Percentiles rank a stretch among this genome's conserved stretches.
These are phyloP conservation scores for Cercospora zeae-maydis DNA, from an alignment of 2,329 filamentous ascomycete genomes.

Conservation along the genomic window DNA sequence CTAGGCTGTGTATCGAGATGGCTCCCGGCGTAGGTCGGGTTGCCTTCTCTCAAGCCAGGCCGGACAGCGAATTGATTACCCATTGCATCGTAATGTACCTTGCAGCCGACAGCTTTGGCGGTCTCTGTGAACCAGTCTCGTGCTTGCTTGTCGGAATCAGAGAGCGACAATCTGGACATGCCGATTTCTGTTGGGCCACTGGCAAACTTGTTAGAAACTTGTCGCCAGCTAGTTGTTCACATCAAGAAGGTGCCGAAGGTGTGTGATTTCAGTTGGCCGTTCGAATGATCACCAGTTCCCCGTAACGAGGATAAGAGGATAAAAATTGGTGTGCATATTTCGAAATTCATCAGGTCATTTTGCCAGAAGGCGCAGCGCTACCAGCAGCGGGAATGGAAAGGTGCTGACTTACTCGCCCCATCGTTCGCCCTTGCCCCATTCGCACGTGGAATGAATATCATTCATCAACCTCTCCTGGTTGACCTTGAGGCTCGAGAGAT, in stretches of 20 bases:
- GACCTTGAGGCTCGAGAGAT: slow-evolving; percentile 54
- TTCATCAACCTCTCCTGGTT: slow-evolving; percentile 59
- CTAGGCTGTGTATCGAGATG: slow-evolving; percentile 58
- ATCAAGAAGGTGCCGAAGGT: not conserved
- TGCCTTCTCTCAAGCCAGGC: slow-evolving; percentile 56
- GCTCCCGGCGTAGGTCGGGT: slow-evolving; percentile 37
- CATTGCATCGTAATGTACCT: slow-evolving; percentile 67
- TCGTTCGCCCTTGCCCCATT: slow-evolving; percentile 62
- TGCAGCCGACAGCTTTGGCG: slow-evolving; percentile 61
- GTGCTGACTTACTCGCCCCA: slow-evolving; percentile 60
- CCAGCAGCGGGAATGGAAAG: not conserved
- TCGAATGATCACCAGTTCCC: slow-evolving; percentile 18
- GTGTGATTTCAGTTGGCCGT: slow-evolving; percentile 19
- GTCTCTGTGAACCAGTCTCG: slow-evolving; percentile 72
- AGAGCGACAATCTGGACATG: slow-evolving; percentile 71
- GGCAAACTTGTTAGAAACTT: slow-evolving; percentile 11
- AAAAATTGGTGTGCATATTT: slow-evolving; percentile 23
- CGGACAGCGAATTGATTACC: slow-evolving; percentile 76
- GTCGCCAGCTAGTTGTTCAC: not conserved
- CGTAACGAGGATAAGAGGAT: slow-evolving; percentile 18
- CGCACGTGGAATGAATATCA: slow-evolving; percentile 62
- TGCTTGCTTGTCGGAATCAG: slow-evolving; percentile 66
- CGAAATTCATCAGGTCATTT: slow-evolving; percentile 21
- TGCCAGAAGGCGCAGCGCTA: not conserved
- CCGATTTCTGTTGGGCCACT: slow-evolving; percentile 59